Evolutionary conservation across 495 filamentous ascomycete genomes (phyloP).

Genomic region (Aspergillus homomorphus): DNA sequence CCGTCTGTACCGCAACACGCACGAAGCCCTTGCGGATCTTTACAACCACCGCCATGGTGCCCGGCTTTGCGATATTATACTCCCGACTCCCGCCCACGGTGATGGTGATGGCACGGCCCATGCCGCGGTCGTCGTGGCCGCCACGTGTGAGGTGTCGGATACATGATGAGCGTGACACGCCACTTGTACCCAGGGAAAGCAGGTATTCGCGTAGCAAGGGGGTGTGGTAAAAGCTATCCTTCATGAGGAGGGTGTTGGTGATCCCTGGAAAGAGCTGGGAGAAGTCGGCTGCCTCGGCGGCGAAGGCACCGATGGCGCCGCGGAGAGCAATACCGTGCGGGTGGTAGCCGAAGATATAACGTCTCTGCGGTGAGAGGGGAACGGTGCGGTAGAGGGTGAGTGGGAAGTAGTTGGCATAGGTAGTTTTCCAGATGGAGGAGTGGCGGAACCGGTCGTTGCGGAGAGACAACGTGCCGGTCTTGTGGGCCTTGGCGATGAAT

Average conservation of each 20-base stretch:
- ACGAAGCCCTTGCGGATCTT: constrained; percentile 28
- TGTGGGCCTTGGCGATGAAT: constrained; percentile 63
- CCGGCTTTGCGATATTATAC: constrained; percentile 23
- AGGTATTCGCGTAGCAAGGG: constrained; percentile 26
- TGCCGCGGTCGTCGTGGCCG: constrained; percentile 26
- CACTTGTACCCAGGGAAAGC: constrained; percentile 16
- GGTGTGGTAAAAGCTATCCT: constrained; percentile 10
- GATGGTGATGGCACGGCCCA: constrained; percentile 32
- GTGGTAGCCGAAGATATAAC: constrained; percentile 90
- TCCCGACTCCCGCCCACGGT: constrained; percentile 27
- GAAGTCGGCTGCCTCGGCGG: constrained; percentile 75
- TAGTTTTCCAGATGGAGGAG: constrained; percentile 33
- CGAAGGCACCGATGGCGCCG: constrained; percentile 77
- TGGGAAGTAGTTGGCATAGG: constrained; percentile 23
- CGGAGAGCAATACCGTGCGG: constrained; percentile 85
- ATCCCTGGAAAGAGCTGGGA: constrained; percentile 80
- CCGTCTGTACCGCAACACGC: constrained; percentile 22
- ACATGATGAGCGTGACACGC: constrained; percentile 25
- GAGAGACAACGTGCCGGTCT: constrained; percentile 59
- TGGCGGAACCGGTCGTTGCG: constrained; percentile 66
- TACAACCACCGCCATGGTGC: constrained; percentile 24
- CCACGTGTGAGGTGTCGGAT: constrained; percentile 22
- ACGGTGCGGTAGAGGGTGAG: constrained; percentile 15
- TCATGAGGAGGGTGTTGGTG: constrained; percentile 49
- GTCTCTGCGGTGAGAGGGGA: constrained; percentile 60